Percentiles rank a stretch among this genome's conserved stretches.
phyloP scores from a whole-genome alignment of 345 rosid species.

The Pugionium dolabratum region DNA sequence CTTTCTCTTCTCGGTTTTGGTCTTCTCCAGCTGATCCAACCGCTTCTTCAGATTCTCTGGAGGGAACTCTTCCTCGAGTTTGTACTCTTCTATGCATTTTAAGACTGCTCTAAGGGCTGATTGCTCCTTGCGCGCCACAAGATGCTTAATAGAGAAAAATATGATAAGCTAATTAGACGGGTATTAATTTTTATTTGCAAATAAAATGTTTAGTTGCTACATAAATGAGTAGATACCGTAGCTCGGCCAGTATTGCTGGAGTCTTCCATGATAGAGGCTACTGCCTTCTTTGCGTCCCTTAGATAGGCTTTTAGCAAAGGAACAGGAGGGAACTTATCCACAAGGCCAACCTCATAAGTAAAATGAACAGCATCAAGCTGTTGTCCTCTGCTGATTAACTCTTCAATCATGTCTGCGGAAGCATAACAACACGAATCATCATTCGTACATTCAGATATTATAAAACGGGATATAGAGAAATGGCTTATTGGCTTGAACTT shows the following conservation, averaged over 20 bases:
- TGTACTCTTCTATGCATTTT: slow-evolving; percentile 98
- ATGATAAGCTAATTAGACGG: slow-evolving; percentile 1
- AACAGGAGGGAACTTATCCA: slow-evolving; percentile 79
- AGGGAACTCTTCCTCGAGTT: slow-evolving; percentile 77
- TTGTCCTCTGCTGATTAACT: slow-evolving; percentile 84
- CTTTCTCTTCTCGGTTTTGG: slow-evolving; percentile 85
- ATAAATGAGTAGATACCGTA: slow-evolving; percentile 54
- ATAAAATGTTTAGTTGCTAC: neutral
- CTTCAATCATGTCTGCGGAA: slow-evolving; percentile 77
- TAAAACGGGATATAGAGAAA: slow-evolving; percentile 1
- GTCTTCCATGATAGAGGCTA: slow-evolving; percentile 78
- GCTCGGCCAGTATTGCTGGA: slow-evolving; percentile 83
- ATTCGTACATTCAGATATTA: neutral
- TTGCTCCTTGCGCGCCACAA: slow-evolving; percentile 90
- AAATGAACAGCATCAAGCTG: slow-evolving; percentile 99
- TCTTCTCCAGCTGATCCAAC: slow-evolving; percentile 95
- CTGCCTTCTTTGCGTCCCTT: slow-evolving; percentile 89
- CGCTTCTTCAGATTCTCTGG: slow-evolving; percentile 97
- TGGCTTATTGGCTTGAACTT: neutral
- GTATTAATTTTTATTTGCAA: neutral
- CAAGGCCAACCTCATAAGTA: slow-evolving; percentile 89
- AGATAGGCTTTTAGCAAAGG: slow-evolving; percentile 85
- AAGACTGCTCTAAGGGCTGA: slow-evolving; percentile 88
- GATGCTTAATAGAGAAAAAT: slow-evolving; percentile 47
- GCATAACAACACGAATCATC: slow-evolving; percentile 24